Percentiles rank a stretch among this genome's conserved stretches.
These are phyloP conservation scores for Ceratopteris richardii DNA, from an alignment of 75 land plant genomes.

Conservation along the genomic window DNA sequence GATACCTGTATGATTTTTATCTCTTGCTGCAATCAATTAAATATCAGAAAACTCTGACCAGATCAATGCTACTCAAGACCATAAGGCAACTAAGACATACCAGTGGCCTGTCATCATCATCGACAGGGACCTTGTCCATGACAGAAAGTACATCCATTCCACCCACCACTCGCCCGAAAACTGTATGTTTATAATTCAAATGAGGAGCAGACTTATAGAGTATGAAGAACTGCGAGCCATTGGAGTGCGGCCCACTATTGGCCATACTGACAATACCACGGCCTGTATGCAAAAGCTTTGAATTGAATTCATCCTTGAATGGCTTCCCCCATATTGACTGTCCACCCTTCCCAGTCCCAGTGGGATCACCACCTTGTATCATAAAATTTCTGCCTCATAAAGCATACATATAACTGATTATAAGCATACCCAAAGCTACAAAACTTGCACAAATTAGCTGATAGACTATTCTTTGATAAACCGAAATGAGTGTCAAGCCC, in stretches of 20 bases:
- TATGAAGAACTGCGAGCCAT: conserved; percentile 95
- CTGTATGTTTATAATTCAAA: conserved; percentile 91
- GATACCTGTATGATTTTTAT: conserved; percentile 65
- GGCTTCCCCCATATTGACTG: conserved; percentile 97
- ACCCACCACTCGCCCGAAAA: conserved; percentile 90
- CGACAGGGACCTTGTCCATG: conserved; percentile 95
- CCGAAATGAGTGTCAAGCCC: no score
- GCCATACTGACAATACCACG: conserved; percentile 96
- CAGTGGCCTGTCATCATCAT: conserved; percentile 85
- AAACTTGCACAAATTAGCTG: not conserved
- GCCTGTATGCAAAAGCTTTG: conserved; percentile 80
- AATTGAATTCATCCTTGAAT: conserved; percentile 91
- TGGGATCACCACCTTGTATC: conserved; percentile 99
- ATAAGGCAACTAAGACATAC: conserved; percentile 36
- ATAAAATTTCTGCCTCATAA: conserved; percentile 91
- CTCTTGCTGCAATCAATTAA: conserved; percentile 54
- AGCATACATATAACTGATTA: not conserved
- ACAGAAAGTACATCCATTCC: conserved; percentile 70
- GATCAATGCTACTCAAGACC: not conserved
- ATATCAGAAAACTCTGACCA: not conserved
- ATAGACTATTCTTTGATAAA: not conserved
- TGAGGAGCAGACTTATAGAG: conserved; percentile 92
- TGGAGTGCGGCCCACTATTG: conserved; percentile 91
- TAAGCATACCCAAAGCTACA: not conserved
- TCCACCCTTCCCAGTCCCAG: conserved; percentile 92